Base-by-base conservation (phyloP, 116 monocot genomes). In the Dioscorea cayenensis region DNA sequence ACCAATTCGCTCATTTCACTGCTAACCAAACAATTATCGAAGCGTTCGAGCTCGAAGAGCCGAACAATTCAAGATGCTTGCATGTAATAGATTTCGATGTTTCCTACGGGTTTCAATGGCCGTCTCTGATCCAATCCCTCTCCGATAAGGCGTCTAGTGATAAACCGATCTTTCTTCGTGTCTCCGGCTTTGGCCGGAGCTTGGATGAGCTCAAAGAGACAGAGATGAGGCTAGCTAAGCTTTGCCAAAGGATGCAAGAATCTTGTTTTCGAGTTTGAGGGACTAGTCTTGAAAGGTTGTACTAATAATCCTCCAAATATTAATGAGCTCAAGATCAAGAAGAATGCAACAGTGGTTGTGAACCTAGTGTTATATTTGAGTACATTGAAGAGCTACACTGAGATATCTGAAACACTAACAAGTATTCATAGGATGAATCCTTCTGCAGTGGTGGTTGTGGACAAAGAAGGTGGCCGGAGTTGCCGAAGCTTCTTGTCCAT, bases 1-100 rank as follows among this genome's bases (percentile, higher is more conserved):
- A 78, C 77, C 89, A 85, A 38, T 85, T 89, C 38, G 83, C 89
- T 2, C 85, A 89, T 60, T 89, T 89, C 76, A 89, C 85, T 0
- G 85, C 89, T 18, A 89, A 89, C 76, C 89, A 89, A 62, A 78
- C 69, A 1, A 89, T 89, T 29, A 66, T 86, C 6, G 85, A 89
- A 51, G 78, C 78, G 5, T 89, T 85, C 43, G 83, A 89, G 58
- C 37, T 65, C 14, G 89, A 81, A 21, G 71, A 60, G 64, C 14
- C 49, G 49, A 49, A 49, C 6, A 84, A 84, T 28, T 64, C 61
- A 14, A 60, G 80, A 12, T 67, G 69, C 21, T 52, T 89, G n/a
- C 89, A 89, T 51, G 83, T 89, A 6, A 19, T 89, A 8, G 85
- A 89, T 32, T 71, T 89, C 68, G 89, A 90, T 55, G 86, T 86